Conservation (phyloP, 108 stramenopile species). For the Discostella stelligeroides region DNA sequence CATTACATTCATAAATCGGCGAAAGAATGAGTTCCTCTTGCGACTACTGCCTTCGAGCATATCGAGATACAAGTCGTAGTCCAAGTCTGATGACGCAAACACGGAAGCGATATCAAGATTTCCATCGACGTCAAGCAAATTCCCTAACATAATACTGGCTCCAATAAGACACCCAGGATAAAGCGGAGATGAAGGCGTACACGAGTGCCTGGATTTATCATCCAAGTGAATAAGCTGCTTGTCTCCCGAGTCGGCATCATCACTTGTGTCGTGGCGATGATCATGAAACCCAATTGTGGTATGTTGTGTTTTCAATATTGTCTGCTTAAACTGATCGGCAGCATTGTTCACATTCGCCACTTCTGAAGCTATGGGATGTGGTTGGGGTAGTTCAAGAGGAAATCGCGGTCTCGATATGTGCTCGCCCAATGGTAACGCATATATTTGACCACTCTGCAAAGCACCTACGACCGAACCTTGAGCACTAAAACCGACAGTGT, state of each 20-base stretch:
- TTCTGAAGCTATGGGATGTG: conserved; percentile 24
- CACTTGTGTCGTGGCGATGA: conserved; percentile 8
- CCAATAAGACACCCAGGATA: conserved; percentile 54
- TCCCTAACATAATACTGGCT: conserved; percentile 42
- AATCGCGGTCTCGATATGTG: conserved; percentile 28
- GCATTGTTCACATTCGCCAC: conserved; percentile 18
- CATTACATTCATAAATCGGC: conserved; percentile 62
- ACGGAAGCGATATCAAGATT: conserved; percentile 45
- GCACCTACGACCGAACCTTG: conserved; percentile 66
- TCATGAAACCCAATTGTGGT: conserved; percentile 39
- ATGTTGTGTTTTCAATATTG: conserved; percentile 32
- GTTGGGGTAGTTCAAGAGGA: conserved; percentile 40
- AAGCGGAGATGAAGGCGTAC: conserved; percentile 43
- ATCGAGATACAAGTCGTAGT: conserved; percentile 50
- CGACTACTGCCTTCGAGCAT: conserved; percentile 43
- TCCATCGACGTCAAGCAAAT: conserved; percentile 37
- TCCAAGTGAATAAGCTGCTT: conserved; percentile 40
- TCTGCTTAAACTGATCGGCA: conserved; percentile 2
- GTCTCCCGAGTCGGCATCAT: conserved; percentile 43
- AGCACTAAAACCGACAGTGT: conserved; percentile 18
- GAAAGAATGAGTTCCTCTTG: conserved; percentile 30
- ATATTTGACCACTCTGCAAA: conserved; percentile 72
- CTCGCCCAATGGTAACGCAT: conserved; percentile 71
- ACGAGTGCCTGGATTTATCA: conserved; percentile 22
- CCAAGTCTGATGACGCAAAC: conserved; percentile 47